Evolutionary conservation across 345 rosid genomes (phyloP).

Genomic region (Aquilaria yunnanensis): DNA sequence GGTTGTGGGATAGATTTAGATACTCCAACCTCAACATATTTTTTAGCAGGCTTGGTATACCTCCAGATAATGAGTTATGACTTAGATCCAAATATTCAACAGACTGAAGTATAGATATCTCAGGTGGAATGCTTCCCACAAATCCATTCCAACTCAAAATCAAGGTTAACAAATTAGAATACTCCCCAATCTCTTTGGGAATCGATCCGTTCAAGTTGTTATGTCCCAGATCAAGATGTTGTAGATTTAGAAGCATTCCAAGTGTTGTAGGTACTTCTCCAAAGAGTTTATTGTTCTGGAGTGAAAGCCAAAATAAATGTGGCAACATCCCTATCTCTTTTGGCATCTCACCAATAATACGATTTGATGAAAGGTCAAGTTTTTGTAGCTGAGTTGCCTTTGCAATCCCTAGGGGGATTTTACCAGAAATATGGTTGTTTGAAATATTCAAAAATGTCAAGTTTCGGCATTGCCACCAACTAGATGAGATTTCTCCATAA

Average conservation of each 20-base stretch:
- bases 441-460: no score
- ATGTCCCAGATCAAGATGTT: constrained; percentile 15
- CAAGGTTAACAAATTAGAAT: no score
- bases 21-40: no score
- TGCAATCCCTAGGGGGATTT: neutral
- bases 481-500: constrained; percentile 13
- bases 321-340: constrained; percentile 16
- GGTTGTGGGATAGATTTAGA: no score
- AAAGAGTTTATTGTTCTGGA: constrained; percentile 18
- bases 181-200: constrained; percentile 15
- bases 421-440: no score
- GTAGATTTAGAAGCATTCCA: constrained; percentile 9
- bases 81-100: no score
- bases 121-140: no score
- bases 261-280: constrained; percentile 17
- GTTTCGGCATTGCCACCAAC: no score
- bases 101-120: no score
- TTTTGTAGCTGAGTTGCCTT: constrained; percentile 10
- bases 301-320: constrained; percentile 8
- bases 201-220: constrained; percentile 25
- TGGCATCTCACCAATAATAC: constrained; percentile 21
- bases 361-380: constrained; percentile 25
- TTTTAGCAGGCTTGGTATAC: no score
- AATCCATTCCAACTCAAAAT: no score
- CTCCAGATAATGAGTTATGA: no score